Conservation (phyloP, 202 grass and related monocot genomes). For the Brachypodium distachyon region DNA sequence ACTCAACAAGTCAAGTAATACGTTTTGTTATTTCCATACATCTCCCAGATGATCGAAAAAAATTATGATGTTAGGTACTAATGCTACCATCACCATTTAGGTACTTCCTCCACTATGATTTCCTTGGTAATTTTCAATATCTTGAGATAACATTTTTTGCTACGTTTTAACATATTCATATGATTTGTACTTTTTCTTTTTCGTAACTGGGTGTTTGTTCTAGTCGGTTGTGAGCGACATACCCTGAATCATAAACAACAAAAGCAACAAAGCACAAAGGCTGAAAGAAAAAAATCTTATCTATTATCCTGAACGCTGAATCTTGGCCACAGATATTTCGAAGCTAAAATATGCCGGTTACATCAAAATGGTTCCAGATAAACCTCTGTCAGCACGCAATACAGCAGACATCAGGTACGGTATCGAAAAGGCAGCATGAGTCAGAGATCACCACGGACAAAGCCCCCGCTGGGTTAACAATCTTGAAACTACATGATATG, state of each 20-base stretch:
- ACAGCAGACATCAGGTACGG: constrained; percentile 13
- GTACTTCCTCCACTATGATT: no score
- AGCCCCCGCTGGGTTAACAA: not conserved
- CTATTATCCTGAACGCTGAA: not conserved
- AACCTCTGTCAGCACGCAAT: not conserved
- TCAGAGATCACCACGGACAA: constrained; percentile 2
- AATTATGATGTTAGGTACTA: no score
- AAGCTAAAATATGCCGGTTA: constrained; percentile 20
- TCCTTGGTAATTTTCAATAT: no score
- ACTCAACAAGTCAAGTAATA: no score
- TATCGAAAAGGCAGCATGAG: constrained; percentile 7
- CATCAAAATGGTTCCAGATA: constrained; percentile 16
- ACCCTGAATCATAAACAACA: not conserved
- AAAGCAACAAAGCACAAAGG: not conserved
- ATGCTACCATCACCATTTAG: no score
- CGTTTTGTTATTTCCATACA: no score
- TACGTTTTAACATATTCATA: not conserved
- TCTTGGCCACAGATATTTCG: not conserved
- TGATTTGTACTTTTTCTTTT: no score
- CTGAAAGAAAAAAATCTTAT: constrained; percentile 14
- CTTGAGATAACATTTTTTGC: no score
- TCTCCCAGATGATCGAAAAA: no score
- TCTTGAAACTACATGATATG: not conserved
- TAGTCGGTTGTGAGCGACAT: no score
- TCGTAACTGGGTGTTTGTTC: no score